These are phyloP conservation scores for Fusarium sp. DNA, from an alignment of 2,329 filamentous ascomycete species.

Conservation along the genomic window DNA sequence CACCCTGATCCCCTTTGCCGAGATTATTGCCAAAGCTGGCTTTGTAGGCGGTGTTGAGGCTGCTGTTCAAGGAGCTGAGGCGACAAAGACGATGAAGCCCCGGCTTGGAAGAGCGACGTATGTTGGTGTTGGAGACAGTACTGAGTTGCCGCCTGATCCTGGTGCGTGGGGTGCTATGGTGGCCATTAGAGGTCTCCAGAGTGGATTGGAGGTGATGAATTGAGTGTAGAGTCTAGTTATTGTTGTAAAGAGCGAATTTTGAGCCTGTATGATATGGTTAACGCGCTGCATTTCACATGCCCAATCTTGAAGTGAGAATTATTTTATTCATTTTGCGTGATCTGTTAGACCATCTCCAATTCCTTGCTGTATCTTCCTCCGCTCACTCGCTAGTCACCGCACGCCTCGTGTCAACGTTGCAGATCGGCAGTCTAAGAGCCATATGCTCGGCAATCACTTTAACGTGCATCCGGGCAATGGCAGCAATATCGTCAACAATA, in stretches of 20 bases:
- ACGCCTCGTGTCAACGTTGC: background rate
- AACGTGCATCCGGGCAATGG: background rate
- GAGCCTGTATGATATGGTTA: background rate
- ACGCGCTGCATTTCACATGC: background rate
- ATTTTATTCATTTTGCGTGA: background rate
- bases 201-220: conserved; percentile 6
- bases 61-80: conserved; percentile 70
- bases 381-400: background rate
- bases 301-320: background rate
- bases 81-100: conserved; percentile 73
- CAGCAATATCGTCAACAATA: background rate
- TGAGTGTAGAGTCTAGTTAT: background rate
- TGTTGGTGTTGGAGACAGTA: conserved; percentile 67
- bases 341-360: background rate
- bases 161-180: conserved; percentile 78
- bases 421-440: background rate
- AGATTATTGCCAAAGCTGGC: conserved; percentile 59
- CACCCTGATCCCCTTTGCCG: conserved; percentile 65
- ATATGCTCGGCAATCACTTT: background rate
- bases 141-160: conserved; percentile 72
- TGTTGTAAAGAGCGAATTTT: background rate
- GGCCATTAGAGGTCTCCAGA: conserved; percentile 49
- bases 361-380: background rate
- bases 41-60: conserved; percentile 69
- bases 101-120: conserved; percentile 77